phyloP scores from a whole-genome alignment of 257 asterid species.

The Henckelia pumila region DNA sequence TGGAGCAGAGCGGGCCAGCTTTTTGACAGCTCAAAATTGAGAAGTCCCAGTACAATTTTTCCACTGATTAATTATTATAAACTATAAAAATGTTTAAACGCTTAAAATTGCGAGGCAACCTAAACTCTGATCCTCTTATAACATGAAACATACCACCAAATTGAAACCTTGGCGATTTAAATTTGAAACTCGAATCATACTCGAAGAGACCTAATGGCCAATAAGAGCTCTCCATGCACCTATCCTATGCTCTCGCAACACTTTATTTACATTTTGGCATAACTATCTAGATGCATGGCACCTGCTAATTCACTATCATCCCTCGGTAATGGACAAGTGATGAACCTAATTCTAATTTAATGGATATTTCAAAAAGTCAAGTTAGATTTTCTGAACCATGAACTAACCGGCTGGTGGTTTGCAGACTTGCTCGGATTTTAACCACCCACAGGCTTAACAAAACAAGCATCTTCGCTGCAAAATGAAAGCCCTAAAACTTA shows the following conservation, averaged over 20 bases:
- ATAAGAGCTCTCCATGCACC: not conserved
- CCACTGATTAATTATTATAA: too few relatives aligned
- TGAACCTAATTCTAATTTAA: not conserved
- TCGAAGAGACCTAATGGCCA: not conserved
- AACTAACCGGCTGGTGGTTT: not conserved
- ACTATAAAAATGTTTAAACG: not conserved
- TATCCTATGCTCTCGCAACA: not conserved
- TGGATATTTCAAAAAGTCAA: not conserved
- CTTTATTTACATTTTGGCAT: not conserved
- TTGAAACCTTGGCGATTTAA: not conserved
- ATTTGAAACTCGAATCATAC: not conserved
- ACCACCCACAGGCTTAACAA: slow-evolving; percentile 8
- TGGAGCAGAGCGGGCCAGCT: too few relatives aligned
- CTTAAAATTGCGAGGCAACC: not conserved
- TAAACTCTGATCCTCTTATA: not conserved
- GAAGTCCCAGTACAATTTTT: too few relatives aligned
- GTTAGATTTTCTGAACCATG: not conserved
- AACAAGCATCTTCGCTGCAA: slow-evolving; percentile 17
- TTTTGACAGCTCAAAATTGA: too few relatives aligned
- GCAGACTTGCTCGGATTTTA: not conserved
- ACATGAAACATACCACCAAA: not conserved
- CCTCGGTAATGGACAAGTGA: not conserved
- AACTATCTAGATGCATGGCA: not conserved
- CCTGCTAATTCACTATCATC: not conserved
- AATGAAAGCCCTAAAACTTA: not conserved